These are phyloP conservation scores for Fusarium mangiferae DNA, from an alignment of 2,329 filamentous ascomycete species.

Conservation along the genomic window DNA sequence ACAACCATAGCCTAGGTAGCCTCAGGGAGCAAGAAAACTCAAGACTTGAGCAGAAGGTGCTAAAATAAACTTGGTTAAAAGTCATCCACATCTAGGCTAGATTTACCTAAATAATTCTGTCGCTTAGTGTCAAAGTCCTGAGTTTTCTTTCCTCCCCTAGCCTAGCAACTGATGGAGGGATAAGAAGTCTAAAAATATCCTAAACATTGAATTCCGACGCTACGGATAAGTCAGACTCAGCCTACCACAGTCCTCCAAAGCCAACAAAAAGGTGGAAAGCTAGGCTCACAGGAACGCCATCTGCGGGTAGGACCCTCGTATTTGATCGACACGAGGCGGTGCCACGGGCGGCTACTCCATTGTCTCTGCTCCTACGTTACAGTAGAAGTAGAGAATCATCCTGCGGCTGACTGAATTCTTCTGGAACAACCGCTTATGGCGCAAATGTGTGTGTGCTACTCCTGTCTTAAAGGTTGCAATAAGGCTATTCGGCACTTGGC, in stretches of 20 bases:
- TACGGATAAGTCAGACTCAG: slow-evolving; percentile 7
- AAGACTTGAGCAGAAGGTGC: too few species aligned
- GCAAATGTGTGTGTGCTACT: slow-evolving; percentile 10
- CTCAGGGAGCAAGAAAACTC: too few species aligned
- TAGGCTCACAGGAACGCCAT: slow-evolving; percentile 27
- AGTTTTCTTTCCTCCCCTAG: too few species aligned
- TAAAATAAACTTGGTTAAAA: too few species aligned
- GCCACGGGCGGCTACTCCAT: slow-evolving; percentile 26
- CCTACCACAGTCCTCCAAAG: slow-evolving; percentile 15
- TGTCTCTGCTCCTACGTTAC: slow-evolving; percentile 19
- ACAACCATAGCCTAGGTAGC: neutral
- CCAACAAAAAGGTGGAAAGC: slow-evolving; percentile 21
- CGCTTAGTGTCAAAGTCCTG: too few species aligned
- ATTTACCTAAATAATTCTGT: too few species aligned
- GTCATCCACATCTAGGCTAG: too few species aligned
- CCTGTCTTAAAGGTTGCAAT: neutral
- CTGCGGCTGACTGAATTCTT: slow-evolving; percentile 13
- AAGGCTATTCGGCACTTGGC: slow-evolving; percentile 2
- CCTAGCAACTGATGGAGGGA: neutral
- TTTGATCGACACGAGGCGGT: slow-evolving; percentile 35
- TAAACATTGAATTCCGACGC: slow-evolving; percentile 21
- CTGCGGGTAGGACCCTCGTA: slow-evolving; percentile 33
- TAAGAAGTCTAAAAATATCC: slow-evolving; percentile 23
- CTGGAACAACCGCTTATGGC: slow-evolving; percentile 18
- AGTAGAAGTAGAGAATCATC: neutral